These are phyloP conservation scores for Fusarium sublunatum DNA, from an alignment of 2,329 filamentous ascomycete species.

Conservation along the genomic window DNA sequence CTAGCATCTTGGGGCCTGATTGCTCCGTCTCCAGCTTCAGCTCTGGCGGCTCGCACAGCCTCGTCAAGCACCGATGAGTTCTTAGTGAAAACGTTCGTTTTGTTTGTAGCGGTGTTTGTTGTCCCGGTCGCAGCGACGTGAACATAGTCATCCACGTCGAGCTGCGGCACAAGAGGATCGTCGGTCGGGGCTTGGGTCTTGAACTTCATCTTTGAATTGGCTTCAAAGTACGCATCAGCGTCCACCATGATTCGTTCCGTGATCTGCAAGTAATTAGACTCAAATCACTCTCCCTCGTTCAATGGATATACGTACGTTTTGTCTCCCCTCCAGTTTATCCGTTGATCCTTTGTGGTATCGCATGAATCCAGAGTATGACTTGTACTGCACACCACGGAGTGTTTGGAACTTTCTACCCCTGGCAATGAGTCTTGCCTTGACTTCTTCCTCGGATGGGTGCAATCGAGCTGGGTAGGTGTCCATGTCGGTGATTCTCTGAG, in stretches of 20 bases:
- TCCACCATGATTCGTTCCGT: not conserved
- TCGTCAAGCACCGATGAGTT: not conserved
- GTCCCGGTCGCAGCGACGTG: not conserved
- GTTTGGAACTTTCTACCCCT: not conserved
- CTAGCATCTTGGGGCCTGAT: not conserved
- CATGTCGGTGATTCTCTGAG: not conserved
- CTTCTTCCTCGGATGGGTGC: not conserved
- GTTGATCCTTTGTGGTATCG: not conserved
- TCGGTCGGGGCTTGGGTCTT: not conserved
- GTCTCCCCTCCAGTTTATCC: not conserved
- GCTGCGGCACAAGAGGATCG: not conserved
- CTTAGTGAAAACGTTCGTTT: not conserved
- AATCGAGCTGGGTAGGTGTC: not conserved
- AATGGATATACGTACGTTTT: not conserved
- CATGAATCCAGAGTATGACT: not conserved
- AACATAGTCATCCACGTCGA: not conserved
- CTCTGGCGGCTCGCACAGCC: not conserved
- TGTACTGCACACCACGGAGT: not conserved
- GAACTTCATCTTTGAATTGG: not conserved
- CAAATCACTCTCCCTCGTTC: not conserved
- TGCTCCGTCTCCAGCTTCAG: not conserved
- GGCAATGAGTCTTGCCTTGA: not conserved
- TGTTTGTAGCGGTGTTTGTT: not conserved
- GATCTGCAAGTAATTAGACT: not conserved
- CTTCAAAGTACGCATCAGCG: not conserved